phyloP scores from a whole-genome alignment of 257 asterid genomes.

The Thymus quinquecostatus region DNA sequence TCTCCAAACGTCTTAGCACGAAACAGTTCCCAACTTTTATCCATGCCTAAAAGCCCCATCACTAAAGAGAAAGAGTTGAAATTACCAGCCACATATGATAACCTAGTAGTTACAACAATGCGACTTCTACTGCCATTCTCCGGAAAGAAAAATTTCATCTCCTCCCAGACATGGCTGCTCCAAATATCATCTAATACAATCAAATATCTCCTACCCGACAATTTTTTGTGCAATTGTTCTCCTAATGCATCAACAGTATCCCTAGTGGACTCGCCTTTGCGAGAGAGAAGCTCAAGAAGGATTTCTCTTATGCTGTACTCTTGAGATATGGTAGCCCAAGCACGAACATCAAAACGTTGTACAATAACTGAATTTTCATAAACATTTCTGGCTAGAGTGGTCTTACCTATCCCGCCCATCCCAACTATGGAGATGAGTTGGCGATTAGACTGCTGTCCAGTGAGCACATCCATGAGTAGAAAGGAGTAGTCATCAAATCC shows the following conservation, averaged over 20 bases:
- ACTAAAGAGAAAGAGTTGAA: background rate
- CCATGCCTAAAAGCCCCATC: background rate
- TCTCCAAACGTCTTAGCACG: background rate
- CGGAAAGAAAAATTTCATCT: slow-evolving; percentile 13
- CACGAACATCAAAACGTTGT: background rate
- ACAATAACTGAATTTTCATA: background rate
- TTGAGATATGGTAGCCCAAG: background rate
- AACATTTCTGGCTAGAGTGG: background rate
- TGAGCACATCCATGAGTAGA: too few species aligned
- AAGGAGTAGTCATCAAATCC: too few species aligned
- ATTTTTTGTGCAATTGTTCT: background rate
- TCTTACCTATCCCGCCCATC: too few species aligned
- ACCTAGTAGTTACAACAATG: slow-evolving; percentile 16
- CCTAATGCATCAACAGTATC: background rate
- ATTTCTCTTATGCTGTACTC: background rate
- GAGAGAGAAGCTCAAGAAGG: background rate
- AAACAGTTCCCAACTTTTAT: background rate
- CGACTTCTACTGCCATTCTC: slow-evolving; percentile 1
- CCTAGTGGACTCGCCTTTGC: background rate
- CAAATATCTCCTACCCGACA: slow-evolving; percentile 11
- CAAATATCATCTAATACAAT: too few species aligned
- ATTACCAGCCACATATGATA: background rate
- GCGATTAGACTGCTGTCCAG: too few species aligned
- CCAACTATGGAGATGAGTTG: too few species aligned
- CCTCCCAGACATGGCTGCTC: slow-evolving; percentile 16